phyloP scores from a whole-genome alignment of 148 eudicot genomes.

The Amaranthus cruentus region DNA sequence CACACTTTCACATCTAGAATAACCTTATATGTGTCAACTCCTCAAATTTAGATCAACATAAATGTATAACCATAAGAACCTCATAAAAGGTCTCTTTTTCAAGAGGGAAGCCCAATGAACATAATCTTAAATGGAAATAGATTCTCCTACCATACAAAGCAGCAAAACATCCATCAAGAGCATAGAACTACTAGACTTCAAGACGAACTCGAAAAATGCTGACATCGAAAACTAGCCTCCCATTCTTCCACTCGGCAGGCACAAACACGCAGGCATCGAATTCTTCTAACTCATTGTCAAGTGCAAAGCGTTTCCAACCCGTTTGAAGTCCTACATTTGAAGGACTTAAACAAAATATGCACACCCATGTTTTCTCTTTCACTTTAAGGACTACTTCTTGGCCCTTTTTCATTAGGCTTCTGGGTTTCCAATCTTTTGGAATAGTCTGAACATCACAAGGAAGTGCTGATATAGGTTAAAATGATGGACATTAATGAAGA shows the following conservation, averaged over 20 bases:
- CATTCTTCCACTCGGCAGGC: neutral
- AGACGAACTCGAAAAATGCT: neutral
- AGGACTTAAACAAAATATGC: neutral
- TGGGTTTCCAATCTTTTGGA: neutral
- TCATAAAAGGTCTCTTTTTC: too few species aligned
- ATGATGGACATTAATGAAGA: neutral
- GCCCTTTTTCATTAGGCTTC: neutral
- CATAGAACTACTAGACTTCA: neutral
- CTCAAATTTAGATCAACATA: too few species aligned
- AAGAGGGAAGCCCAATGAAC: too few species aligned
- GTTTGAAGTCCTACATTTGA: neutral
- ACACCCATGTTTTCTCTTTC: neutral
- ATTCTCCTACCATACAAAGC: too few species aligned
- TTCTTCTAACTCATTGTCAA: slow-evolving; percentile 1
- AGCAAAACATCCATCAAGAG: too few species aligned
- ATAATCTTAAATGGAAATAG: too few species aligned
- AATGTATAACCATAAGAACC: too few species aligned
- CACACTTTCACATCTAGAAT: too few species aligned
- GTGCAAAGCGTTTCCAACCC: neutral
- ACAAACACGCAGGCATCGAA: neutral
- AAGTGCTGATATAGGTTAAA: neutral
- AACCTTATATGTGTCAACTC: too few species aligned
- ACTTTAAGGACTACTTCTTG: neutral
- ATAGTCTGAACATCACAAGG: neutral
- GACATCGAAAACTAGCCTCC: neutral